These are phyloP conservation scores for Ogataea hybrid DNA, from an alignment of 1,139 yeast genomes.

Conservation along the genomic window DNA sequence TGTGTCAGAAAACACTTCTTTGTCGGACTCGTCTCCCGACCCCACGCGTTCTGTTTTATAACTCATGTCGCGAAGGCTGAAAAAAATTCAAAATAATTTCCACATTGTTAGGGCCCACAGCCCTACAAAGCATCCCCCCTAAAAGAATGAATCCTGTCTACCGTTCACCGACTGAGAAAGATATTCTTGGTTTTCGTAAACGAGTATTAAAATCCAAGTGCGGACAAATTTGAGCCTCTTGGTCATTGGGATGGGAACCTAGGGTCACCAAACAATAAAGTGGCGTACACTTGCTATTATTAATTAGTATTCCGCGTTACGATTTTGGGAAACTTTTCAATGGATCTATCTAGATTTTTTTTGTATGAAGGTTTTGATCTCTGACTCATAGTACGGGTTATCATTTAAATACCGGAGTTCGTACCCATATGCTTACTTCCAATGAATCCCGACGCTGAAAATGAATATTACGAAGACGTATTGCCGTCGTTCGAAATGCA, in stretches of 20 bases:
- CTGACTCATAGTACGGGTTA: not conserved
- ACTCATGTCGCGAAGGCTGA: conserved; percentile 6
- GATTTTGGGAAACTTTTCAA: not conserved
- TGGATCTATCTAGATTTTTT: not conserved
- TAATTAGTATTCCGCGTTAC: not conserved
- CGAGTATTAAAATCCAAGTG: too few species aligned
- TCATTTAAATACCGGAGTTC: not conserved
- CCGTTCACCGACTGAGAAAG: too few species aligned
- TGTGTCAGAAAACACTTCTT: conserved; percentile 7
- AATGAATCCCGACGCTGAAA: conserved; percentile 1
- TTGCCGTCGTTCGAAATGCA: conserved; percentile 66
- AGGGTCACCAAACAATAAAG: too few species aligned
- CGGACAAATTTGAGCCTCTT: too few species aligned
- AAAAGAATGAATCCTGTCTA: too few species aligned
- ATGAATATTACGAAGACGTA: conserved; percentile 37
- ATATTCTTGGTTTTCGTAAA: too few species aligned
- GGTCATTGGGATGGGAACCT: too few species aligned
- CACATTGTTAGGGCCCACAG: too few species aligned
- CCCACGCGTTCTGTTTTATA: not conserved
- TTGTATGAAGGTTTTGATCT: not conserved
- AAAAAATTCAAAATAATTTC: not conserved
- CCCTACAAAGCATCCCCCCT: too few species aligned
- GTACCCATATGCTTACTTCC: not conserved
- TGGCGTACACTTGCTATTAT: too few species aligned
- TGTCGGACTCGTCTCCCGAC: conserved; percentile 7